Evolutionary conservation across 148 eudicot genomes (phyloP).

Genomic region (Rhododendron henanense): DNA sequence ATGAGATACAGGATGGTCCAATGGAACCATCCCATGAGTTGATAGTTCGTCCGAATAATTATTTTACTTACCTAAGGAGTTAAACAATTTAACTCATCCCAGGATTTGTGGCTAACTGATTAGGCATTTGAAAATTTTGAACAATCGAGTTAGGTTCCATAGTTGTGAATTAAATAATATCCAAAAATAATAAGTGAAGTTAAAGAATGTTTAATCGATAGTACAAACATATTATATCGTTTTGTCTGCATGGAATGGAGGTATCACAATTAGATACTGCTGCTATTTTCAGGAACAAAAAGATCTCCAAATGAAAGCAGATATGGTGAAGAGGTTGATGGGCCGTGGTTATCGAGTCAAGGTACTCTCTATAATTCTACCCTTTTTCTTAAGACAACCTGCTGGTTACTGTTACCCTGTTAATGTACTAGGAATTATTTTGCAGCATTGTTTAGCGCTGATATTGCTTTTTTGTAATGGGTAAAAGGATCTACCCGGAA

Average conservation of each 20-base stretch:
- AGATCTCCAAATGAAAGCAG: conserved; percentile 77
- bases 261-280: neutral
- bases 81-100: neutral
- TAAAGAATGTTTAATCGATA: too few relatives aligned
- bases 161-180: neutral
- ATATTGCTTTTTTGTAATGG: neutral
- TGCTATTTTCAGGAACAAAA: conserved; percentile 50
- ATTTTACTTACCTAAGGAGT: too few relatives aligned
- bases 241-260: neutral
- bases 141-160: neutral
- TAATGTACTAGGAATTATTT: neutral
- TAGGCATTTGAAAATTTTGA: neutral
- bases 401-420: neutral
- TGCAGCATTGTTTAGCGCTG: neutral
- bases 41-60: neutral
- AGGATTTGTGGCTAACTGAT: neutral
- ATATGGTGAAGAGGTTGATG: conserved; percentile 53
- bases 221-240: too few relatives aligned
- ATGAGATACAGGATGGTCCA: neutral
- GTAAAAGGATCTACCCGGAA: neutral
- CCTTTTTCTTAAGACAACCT: neutral
- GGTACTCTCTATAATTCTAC: conserved; percentile 32
- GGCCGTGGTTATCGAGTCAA: conserved; percentile 83
- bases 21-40: neutral
- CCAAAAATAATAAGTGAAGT: neutral